Conservation (phyloP, 2,329 filamentous ascomycete species). For the Scolecobasidium constrictum region DNA sequence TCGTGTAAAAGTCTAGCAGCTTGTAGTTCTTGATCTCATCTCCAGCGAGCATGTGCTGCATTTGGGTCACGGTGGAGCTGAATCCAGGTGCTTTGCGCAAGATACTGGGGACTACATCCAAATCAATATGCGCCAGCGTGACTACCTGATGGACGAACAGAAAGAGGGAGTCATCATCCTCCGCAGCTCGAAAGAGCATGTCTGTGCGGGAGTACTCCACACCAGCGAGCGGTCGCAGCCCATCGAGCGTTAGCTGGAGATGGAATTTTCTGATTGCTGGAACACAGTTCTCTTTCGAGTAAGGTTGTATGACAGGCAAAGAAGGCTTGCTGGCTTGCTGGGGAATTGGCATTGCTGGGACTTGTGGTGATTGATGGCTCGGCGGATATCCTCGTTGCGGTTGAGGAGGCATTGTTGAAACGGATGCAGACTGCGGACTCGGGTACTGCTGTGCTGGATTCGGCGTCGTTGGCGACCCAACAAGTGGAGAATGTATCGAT, state of each 20-base stretch:
- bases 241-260: background rate
- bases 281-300: background rate
- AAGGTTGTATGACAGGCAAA: background rate
- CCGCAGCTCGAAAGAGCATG: background rate
- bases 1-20: constrained; percentile 4
- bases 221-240: background rate
- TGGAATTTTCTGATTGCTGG: background rate
- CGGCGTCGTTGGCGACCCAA: too few relatives aligned
- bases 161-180: background rate
- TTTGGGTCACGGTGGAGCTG: constrained; percentile 10
- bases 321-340: too few relatives aligned
- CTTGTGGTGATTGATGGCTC: too few relatives aligned
- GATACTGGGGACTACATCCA: constrained; percentile 16
- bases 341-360: too few relatives aligned
- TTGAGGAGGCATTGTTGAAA: too few relatives aligned
- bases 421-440: too few relatives aligned
- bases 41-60: constrained; percentile 26
- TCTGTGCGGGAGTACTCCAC: background rate
- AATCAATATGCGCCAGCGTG: constrained; percentile 19
- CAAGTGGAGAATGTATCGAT: too few relatives aligned
- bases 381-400: too few relatives aligned
- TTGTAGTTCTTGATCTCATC: constrained; percentile 15
- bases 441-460: too few relatives aligned
- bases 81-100: background rate
- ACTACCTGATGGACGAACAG: constrained; percentile 9